Evolutionary conservation across 768 basidiomycete genomes (phyloP), one percentile per base, ranked within the genome.

Genomic region (Hydnum rufescens): DNA sequence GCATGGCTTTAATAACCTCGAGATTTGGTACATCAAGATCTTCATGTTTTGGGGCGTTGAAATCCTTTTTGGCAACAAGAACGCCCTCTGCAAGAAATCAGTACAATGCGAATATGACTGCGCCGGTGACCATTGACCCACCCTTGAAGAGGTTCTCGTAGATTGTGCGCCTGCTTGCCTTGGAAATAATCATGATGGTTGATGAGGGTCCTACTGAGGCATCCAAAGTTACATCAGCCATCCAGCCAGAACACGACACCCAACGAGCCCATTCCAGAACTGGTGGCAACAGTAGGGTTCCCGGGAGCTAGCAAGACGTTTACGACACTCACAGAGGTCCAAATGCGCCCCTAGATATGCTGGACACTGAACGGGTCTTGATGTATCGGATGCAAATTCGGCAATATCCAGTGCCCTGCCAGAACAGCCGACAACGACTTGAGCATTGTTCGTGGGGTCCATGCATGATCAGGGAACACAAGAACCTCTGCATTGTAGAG

Each of bases 91-190:
- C 26, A 39, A 34, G 28, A n/a, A 13, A 28, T n/a, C 8, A 57
- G 36, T 34, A 28, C 29, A 34, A 50, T 28, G 6, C 49, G 32
- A 6, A 32, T 18, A 26, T 28, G 8, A 47, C 13, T 47, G 44
- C 8, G 26, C 32, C 30, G 28, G 18, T 16, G 49, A 32, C 34
- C 16, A 23, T 18, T n/a, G 31, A 68, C 80, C 59, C 59, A 90
- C 89, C 90, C 73, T 95, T 95, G 86, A 99, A 99, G 76, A 99
- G 90, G 74, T 83, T 84, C 72, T 99, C 92, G 75, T 95, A 99
- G 75, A 99, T 97, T 66, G 75, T 68, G 64, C 87, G 85, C 71
- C 82, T 76, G 77, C 96, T 86, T 69, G 82, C 65, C 75, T 99
- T 99, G 64, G 86, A 74, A 67, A 99, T 96, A 62, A 99, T 81